Percentiles rank a stretch among this genome's conserved stretches.
Evolutionary conservation across 208 protist genomes (phyloP).

Genomic region (Leishmania mexicana): DNA sequence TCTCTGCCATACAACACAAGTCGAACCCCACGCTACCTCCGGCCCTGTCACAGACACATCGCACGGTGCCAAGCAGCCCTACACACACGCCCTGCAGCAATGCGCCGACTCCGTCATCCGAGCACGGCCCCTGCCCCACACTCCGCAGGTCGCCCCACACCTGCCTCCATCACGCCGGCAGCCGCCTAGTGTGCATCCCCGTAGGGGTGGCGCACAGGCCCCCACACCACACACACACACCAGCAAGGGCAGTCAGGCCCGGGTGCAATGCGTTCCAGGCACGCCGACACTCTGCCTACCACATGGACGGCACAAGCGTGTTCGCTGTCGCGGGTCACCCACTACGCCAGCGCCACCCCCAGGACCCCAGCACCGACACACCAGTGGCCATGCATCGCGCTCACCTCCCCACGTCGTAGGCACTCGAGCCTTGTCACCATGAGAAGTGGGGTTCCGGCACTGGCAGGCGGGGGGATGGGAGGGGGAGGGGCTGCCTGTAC

Average conservation of each 20-base stretch:
- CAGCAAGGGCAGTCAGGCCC: not conserved
- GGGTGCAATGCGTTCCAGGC: not conserved
- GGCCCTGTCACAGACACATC: no score
- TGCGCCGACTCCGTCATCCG: no score
- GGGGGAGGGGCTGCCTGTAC: not conserved
- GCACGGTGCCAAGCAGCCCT: no score
- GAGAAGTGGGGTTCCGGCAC: not conserved
- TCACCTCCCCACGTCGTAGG: not conserved
- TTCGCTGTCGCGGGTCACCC: not conserved
- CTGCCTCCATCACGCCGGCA: not conserved
- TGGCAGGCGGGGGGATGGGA: not conserved
- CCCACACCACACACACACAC: not conserved
- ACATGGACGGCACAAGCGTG: not conserved
- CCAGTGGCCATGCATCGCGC: not conserved
- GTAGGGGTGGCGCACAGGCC: not conserved
- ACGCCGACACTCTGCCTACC: not conserved
- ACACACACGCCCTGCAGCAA: no score
- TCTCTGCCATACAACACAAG: not conserved
- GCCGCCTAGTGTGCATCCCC: not conserved
- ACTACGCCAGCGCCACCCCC: not conserved
- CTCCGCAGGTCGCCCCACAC: not conserved
- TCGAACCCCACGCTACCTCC: no score
- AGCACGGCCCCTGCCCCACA: no score
- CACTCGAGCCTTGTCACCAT: not conserved
- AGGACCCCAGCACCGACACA: not conserved